Evolutionary conservation across 768 basidiomycete genomes (phyloP).

Genomic region (Russula lepida): DNA sequence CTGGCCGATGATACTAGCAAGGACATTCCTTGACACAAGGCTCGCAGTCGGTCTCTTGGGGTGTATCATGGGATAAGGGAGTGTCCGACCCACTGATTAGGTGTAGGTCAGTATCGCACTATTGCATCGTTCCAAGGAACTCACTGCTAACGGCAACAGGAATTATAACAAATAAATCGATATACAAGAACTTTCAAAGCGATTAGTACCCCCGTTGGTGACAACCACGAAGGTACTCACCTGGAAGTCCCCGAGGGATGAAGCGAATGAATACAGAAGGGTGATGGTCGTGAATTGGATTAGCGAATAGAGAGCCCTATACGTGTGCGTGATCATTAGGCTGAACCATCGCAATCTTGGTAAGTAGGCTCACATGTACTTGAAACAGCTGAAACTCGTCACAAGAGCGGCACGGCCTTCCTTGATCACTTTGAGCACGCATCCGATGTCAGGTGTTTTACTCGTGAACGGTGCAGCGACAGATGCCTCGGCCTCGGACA

Average conservation of each 20-base stretch:
- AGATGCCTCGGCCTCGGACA: constrained; percentile 97
- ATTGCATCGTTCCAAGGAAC: constrained; percentile 27
- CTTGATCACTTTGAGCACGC: constrained; percentile 92
- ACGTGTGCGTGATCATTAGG: not conserved
- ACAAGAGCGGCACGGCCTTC: constrained; percentile 94
- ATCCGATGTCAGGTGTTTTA: constrained; percentile 87
- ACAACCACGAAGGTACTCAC: constrained; percentile 34
- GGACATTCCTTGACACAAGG: constrained; percentile 90
- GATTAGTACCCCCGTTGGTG: constrained; percentile 9
- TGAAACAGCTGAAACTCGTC: constrained; percentile 99
- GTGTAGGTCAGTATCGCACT: constrained; percentile 11
- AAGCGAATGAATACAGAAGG: constrained; percentile 91
- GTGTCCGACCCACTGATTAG: constrained; percentile 84
- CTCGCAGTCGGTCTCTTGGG: constrained; percentile 91
- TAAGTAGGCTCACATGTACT: constrained; percentile 77
- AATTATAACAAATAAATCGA: constrained; percentile 96
- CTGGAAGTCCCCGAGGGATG: constrained; percentile 94
- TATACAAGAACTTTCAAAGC: constrained; percentile 75
- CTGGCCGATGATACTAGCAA: constrained; percentile 89
- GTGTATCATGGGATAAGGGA: constrained; percentile 80
- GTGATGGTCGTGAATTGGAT: constrained; percentile 99
- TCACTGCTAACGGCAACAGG: constrained; percentile 93
- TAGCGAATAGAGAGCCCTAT: constrained; percentile 93
- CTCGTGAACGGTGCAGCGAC: constrained; percentile 98
- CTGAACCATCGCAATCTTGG: not conserved